These are phyloP conservation scores for Periglandula ipomoeae DNA, from an alignment of 2,329 filamentous ascomycete genomes.

Conservation along the genomic window DNA sequence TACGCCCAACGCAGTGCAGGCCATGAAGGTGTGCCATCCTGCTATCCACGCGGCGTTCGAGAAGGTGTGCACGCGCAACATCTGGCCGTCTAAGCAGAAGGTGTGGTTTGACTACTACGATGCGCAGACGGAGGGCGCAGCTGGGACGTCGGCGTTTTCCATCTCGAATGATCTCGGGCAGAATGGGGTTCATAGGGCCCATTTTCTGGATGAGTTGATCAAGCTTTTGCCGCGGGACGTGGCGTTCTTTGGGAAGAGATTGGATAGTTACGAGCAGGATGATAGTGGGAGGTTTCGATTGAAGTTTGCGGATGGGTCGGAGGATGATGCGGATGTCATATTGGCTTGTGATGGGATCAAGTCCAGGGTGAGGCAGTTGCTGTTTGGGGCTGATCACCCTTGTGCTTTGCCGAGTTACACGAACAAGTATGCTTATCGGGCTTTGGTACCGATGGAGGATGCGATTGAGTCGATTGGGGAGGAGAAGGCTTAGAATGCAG, in stretches of 20 bases:
- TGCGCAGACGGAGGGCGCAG: constrained; percentile 2
- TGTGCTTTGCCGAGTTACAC: constrained; percentile 35
- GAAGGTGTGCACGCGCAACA: constrained; percentile 9
- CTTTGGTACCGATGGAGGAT: constrained; percentile 36
- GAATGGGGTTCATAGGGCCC: constrained; percentile 26
- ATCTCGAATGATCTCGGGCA: constrained; percentile 15
- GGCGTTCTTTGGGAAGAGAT: constrained; percentile 25
- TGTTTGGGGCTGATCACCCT: constrained; percentile 34
- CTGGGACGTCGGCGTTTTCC: neutral
- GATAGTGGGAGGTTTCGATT: constrained; percentile 18
- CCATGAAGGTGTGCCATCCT: constrained; percentile 30
- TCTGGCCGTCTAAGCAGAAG: constrained; percentile 4
- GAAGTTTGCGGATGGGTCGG: constrained; percentile 28
- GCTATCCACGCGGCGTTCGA: constrained; percentile 22
- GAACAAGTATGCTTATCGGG: constrained; percentile 50
- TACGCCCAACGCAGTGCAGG: constrained; percentile 39
- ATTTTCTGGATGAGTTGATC: constrained; percentile 30
- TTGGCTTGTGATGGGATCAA: constrained; percentile 60
- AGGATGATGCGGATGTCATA: constrained; percentile 22
- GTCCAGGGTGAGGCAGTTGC: constrained; percentile 37
- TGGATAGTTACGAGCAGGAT: constrained; percentile 21
- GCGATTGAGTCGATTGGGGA: constrained; percentile 39
- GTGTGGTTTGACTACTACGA: constrained; percentile 12
- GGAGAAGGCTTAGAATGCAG: constrained; percentile 19
- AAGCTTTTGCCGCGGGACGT: constrained; percentile 25